Evolutionary conservation across 2,329 filamentous ascomycete genomes (phyloP).

Genomic region (Sphaerulina musiva): DNA sequence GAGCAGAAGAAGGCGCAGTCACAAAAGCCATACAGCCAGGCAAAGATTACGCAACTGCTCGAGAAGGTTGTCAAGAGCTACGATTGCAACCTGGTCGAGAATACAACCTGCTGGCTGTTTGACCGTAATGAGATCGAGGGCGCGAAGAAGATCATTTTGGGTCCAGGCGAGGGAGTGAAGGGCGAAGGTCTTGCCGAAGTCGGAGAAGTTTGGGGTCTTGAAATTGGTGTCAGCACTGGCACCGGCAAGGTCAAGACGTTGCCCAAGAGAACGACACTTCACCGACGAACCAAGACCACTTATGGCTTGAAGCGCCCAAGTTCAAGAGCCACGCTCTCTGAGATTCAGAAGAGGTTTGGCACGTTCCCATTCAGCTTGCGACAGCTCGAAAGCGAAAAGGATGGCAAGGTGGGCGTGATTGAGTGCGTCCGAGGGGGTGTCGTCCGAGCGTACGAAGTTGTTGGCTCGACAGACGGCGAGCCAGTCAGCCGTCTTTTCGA

Average conservation of each 20-base stretch:
- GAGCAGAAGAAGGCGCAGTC: slow-evolving; percentile 84
- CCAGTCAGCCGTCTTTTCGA: slow-evolving; percentile 82
- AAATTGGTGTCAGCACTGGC: slow-evolving; percentile 86
- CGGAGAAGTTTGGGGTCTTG: slow-evolving; percentile 94
- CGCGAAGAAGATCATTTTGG: slow-evolving; percentile 94
- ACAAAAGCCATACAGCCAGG: slow-evolving; percentile 74
- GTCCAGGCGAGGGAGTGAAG: slow-evolving; percentile 77
- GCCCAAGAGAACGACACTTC: slow-evolving; percentile 80
- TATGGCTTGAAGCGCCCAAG: slow-evolving; percentile 91
- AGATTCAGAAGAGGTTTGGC: slow-evolving; percentile 95
- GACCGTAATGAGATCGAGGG: slow-evolving; percentile 96
- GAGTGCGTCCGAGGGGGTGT: slow-evolving; percentile 93
- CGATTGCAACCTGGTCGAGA: slow-evolving; percentile 89
- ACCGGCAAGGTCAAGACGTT: slow-evolving; percentile 92
- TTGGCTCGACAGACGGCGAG: slow-evolving; percentile 83
- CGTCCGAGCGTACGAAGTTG: slow-evolving; percentile 90
- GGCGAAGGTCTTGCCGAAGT: slow-evolving; percentile 84
- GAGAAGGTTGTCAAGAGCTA: slow-evolving; percentile 90
- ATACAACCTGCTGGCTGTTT: slow-evolving; percentile 95
- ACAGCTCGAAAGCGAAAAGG: slow-evolving; percentile 92
- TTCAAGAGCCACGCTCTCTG: slow-evolving; percentile 84
- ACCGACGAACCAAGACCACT: slow-evolving; percentile 85
- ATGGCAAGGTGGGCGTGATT: slow-evolving; percentile 90
- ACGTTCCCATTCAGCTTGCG: slow-evolving; percentile 96
- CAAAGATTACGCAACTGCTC: slow-evolving; percentile 76